phyloP scores from a whole-genome alignment of 768 basidiomycete species.

The Terana coerulea region DNA sequence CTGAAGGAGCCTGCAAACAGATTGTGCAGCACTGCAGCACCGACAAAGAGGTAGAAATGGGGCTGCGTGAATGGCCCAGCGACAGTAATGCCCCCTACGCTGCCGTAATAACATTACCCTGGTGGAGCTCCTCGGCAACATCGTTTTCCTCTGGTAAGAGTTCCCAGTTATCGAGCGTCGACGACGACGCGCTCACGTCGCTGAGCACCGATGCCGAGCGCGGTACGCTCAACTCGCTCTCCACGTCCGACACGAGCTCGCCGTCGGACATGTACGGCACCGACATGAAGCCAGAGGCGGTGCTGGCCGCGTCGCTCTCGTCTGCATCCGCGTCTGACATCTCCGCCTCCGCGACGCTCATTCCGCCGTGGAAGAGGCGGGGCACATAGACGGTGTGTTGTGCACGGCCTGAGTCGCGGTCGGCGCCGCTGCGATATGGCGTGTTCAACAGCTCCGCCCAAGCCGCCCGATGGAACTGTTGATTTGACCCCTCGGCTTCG shows the following conservation, averaged over 20 bases:
- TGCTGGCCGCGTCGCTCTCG: neutral
- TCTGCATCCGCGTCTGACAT: neutral
- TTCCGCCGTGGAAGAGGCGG: too few relatives aligned
- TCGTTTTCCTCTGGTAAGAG: neutral
- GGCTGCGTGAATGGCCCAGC: too few relatives aligned
- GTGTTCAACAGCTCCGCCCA: neutral
- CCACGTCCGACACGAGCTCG: constrained; percentile 1
- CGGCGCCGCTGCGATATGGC: neutral
- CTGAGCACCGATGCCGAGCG: constrained; percentile 8
- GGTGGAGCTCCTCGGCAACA: too few relatives aligned
- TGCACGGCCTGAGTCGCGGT: neutral
- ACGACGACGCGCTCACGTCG: neutral
- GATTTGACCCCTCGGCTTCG: too few relatives aligned
- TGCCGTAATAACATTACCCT: too few relatives aligned
- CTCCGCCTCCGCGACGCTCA: neutral
- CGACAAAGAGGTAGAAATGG: too few relatives aligned
- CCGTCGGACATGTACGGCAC: neutral
- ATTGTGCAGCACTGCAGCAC: too few relatives aligned
- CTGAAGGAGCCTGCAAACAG: too few relatives aligned
- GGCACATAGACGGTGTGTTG: too few relatives aligned
- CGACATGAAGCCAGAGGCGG: neutral
- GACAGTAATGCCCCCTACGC: too few relatives aligned
- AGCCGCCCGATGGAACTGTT: too few relatives aligned
- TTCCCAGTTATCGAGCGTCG: neutral
- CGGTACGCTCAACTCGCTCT: neutral